Conservation (phyloP, 2,329 filamentous ascomycete genomes). For the Thermomyces lanuginosus region DNA sequence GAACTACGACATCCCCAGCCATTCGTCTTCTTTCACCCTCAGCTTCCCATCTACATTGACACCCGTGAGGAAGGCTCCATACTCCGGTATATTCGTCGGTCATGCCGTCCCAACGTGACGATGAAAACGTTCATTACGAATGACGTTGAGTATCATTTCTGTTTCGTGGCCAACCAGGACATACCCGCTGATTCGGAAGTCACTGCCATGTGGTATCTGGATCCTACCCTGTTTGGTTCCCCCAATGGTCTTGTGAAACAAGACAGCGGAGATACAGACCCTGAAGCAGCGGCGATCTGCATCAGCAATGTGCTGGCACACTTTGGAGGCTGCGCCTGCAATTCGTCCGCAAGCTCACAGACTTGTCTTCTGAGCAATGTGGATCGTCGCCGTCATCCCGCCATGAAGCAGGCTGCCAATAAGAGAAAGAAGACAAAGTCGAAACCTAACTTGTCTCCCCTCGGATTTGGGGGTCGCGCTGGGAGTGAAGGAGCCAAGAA, state of each 20-base stretch:
- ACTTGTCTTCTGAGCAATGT: slow-evolving; percentile 27
- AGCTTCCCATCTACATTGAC: slow-evolving; percentile 82
- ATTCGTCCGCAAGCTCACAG: slow-evolving; percentile 16
- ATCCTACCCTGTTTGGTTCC: slow-evolving; percentile 23
- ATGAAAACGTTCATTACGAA: slow-evolving; percentile 74
- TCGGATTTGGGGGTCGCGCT: slow-evolving; percentile 41
- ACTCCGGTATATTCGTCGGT: slow-evolving; percentile 78
- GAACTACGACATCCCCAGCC: slow-evolving; percentile 45
- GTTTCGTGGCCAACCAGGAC: slow-evolving; percentile 67
- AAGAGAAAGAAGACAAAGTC: slow-evolving; percentile 34
- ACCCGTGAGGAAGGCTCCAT: slow-evolving; percentile 72
- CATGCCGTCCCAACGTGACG: slow-evolving; percentile 77
- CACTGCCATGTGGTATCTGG: slow-evolving; percentile 34
- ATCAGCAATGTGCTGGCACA: slow-evolving; percentile 33
- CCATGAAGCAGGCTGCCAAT: slow-evolving; percentile 26
- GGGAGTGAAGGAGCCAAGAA: slow-evolving; percentile 41
- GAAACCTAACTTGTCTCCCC: slow-evolving; percentile 35
- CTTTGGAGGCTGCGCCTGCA: slow-evolving; percentile 35
- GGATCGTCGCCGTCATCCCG: slow-evolving; percentile 25
- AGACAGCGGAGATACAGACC: slow-evolving; percentile 21
- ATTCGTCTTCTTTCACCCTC: slow-evolving; percentile 75
- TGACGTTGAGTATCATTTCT: slow-evolving; percentile 72
- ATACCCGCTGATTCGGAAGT: slow-evolving; percentile 44
- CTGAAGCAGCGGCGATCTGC: slow-evolving; percentile 27
- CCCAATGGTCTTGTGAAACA: slow-evolving; percentile 26